Evolutionary conservation across 2,329 filamentous ascomycete species (phyloP), one percentile per base, ranked within the genome.

Genomic region (Fusarium sp.): DNA sequence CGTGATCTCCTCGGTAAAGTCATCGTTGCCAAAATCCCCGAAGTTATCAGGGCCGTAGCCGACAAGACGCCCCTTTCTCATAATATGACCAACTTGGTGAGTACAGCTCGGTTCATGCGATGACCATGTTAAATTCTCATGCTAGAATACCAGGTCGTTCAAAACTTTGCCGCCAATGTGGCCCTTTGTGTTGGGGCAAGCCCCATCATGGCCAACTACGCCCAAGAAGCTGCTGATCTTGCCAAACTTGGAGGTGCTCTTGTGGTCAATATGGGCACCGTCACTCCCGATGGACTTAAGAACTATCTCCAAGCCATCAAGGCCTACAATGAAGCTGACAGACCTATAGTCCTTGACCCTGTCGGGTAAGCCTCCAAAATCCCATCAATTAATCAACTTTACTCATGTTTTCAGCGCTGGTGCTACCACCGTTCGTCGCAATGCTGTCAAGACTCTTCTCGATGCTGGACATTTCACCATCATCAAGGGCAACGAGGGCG

Each of bases 191-290:
- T 97, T 59, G 96, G 96, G 40, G 93, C 93, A 18, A 96, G 93
- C 25, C 96, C 96, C 43, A 98, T 98, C 82, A 98, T 98, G 96
- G 92, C 95, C 12, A 95, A 94, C 81, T 93, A 95, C 77, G 93
- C 91, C 32, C 89, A 91, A 57, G 96, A 98, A 85, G 95, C 95
- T 0, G 81, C 84, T 12, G 95, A 98, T 78, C 88, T 98, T n/a
- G 91, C 93, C 18, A 88, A 87, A 35, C 88, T 97, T 1, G 91
- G 92, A 42, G 94, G 94, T 16, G 90, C 92, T 1, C 88, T 98
- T 3, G 93, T 98, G 50, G 88, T 98, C 79, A 98, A 98, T 83
- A 98, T 98, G 94, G 96, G 96, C 33, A 97, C 94, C 1, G 91
- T 96, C 11, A 96, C 93, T 2, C 90, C 92, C 0, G 93, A 94